phyloP scores from a whole-genome alignment of 2,329 filamentous ascomycete species.

The Venturia aucupariae region DNA sequence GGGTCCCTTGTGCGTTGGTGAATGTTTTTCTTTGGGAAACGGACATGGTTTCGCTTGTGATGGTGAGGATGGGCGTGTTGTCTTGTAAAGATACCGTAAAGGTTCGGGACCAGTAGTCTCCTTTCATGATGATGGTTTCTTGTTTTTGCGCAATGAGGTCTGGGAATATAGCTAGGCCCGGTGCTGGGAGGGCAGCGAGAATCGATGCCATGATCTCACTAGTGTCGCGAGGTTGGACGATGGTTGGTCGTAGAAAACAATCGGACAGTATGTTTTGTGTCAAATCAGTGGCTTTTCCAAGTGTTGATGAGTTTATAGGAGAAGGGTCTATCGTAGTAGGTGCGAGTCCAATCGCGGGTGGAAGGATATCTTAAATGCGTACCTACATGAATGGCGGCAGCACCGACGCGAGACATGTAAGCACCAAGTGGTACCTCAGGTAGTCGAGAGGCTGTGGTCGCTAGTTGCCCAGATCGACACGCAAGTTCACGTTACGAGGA shows the following conservation, averaged over 20 bases:
- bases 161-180: neutral
- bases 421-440: neutral
- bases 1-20: neutral
- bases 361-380: no score
- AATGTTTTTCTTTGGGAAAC: neutral
- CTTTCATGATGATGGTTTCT: conserved; percentile 3
- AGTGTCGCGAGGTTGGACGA: conserved; percentile 20
- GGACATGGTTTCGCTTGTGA: neutral
- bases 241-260: neutral
- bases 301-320: no score
- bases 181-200: neutral
- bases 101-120: neutral
- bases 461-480: neutral
- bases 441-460: neutral
- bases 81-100: neutral
- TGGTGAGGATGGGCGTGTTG: neutral
- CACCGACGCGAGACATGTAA: neutral
- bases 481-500: neutral
- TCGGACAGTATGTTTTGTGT: neutral
- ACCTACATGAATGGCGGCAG: neutral
- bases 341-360: no score
- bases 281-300: no score
- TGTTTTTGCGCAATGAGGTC: neutral
- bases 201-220: neutral
- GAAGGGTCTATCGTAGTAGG: no score